phyloP scores from a whole-genome alignment of 2,329 filamentous ascomycete genomes.

The Pezicula radicicola region DNA sequence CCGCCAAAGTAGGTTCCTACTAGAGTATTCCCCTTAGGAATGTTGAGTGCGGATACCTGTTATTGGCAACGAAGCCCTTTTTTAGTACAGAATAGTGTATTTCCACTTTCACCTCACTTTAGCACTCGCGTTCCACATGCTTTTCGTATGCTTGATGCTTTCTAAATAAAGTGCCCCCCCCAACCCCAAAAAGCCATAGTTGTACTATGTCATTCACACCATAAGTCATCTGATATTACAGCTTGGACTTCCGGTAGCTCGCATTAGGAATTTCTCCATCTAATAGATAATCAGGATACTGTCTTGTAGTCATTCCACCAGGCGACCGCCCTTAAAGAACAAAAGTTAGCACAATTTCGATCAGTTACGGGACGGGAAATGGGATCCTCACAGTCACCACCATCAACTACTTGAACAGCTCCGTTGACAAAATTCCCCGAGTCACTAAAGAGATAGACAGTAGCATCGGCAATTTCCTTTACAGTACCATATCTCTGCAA shows the following conservation, averaged over 20 bases:
- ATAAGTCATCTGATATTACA: not conserved
- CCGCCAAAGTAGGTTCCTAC: too few relatives aligned
- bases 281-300: not conserved
- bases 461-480: constrained; percentile 89
- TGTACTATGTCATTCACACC: too few relatives aligned
- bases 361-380: not conserved
- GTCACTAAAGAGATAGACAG: constrained; percentile 83
- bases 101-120: too few relatives aligned
- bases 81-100: too few relatives aligned
- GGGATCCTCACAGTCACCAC: constrained; percentile 26
- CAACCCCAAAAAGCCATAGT: too few relatives aligned
- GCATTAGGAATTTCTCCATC: not conserved
- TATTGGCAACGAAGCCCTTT: too few relatives aligned
- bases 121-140: too few relatives aligned
- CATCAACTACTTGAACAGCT: constrained; percentile 73
- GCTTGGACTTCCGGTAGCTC: not conserved
- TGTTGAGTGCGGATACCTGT: too few relatives aligned
- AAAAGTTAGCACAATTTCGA: not conserved
- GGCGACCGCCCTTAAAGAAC: not conserved
- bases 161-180: too few relatives aligned
- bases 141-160: too few relatives aligned
- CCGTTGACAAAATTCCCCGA: constrained; percentile 85
- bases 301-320: not conserved
- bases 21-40: too few relatives aligned
- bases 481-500: constrained; percentile 74